A percentile compares a stretch with the other conserved stretches of the same genome.
phyloP scores from a whole-genome alignment of 192 early-diverging fungal genomes.

The Neocallimastix lanati region DNA sequence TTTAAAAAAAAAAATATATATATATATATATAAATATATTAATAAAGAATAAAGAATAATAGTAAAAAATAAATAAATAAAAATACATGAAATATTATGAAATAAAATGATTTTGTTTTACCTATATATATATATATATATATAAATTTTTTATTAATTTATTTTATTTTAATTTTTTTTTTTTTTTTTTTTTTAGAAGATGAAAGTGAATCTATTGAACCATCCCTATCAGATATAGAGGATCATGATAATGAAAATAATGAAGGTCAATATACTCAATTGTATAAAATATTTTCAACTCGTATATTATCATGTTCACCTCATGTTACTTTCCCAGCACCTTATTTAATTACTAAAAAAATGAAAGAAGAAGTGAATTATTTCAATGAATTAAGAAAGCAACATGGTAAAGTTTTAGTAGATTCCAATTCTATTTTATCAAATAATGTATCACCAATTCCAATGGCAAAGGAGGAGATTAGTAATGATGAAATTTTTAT shows the following conservation, averaged over 20 bases:
- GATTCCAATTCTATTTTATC: not conserved
- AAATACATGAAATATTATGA: too few species aligned
- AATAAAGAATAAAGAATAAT: too few species aligned
- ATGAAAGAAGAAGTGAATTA: conserved; percentile 30
- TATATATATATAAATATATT: too few species aligned
- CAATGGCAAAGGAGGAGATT: not conserved
- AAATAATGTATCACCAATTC: not conserved
- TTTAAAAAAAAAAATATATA: too few species aligned
- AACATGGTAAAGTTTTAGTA: conserved; percentile 2
- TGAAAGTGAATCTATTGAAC: not conserved
- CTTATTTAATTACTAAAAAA: conserved; percentile 54
- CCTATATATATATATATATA: too few species aligned
- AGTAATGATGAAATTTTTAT: not conserved
- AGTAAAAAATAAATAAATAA: too few species aligned
- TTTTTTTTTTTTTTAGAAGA: too few species aligned
- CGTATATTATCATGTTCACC: conserved; percentile 71
- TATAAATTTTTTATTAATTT: too few species aligned
- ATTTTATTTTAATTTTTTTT: too few species aligned
- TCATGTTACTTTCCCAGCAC: conserved; percentile 65
- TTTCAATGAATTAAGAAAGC: conserved; percentile 6
- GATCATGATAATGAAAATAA: not conserved
- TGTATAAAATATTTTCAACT: not conserved
- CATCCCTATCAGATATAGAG: not conserved
- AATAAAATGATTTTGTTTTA: too few species aligned
- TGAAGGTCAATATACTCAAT: not conserved